phyloP scores from a whole-genome alignment of 2,329 filamentous ascomycete genomes.

The Botrytis fragariae region DNA sequence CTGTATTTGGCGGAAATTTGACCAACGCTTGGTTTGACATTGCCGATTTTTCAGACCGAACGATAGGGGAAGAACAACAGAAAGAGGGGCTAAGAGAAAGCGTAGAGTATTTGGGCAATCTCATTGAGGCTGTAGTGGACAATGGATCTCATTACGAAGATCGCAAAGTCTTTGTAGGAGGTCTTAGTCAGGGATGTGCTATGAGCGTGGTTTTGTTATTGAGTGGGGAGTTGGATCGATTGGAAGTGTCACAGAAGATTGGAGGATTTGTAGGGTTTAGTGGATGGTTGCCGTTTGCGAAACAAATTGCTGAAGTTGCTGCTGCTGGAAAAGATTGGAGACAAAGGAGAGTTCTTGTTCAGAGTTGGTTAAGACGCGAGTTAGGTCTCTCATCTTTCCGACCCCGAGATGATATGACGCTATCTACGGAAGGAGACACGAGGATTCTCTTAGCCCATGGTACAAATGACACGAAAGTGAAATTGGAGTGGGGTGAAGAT shows the following conservation, averaged over 20 bases:
- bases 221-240: conserved; percentile 23
- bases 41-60: conserved; percentile 30
- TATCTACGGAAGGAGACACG: not conserved
- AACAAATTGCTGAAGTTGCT: conserved; percentile 20
- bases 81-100: conserved; percentile 24
- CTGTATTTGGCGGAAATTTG: conserved; percentile 27
- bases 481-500: conserved; percentile 27
- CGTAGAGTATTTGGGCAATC: conserved; percentile 19
- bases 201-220: conserved; percentile 27
- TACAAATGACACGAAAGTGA: conserved; percentile 29
- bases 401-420: not conserved
- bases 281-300: conserved; percentile 33
- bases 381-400: not conserved
- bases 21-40: conserved; percentile 37
- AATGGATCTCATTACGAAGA: not conserved
- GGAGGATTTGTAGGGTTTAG: conserved; percentile 28
- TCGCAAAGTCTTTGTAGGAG: conserved; percentile 23
- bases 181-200: conserved; percentile 32
- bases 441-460: conserved; percentile 28
- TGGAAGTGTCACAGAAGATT: conserved; percentile 5
- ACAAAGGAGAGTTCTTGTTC: conserved; percentile 1
- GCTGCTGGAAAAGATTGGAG: not conserved
- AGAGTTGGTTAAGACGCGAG: not conserved
- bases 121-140: conserved; percentile 23
- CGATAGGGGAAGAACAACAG: conserved; percentile 22